phyloP scores from a whole-genome alignment of 768 basidiomycete genomes.

The Amanita pallidorosea region DNA sequence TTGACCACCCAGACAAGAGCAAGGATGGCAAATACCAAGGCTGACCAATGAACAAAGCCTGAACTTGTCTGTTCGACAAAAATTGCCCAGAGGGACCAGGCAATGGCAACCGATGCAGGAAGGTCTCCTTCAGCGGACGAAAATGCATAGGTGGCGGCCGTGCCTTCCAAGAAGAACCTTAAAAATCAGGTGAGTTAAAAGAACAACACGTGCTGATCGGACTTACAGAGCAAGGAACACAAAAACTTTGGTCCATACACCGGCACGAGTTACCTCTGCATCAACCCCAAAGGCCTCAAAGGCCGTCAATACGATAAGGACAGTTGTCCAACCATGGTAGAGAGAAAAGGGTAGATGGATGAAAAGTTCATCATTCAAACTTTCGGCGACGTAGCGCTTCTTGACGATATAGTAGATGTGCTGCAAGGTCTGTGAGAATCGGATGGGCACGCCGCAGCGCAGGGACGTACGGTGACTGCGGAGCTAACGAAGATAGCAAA shows the following conservation, averaged over 20 bases:
- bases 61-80: conserved; percentile 61
- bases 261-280: conserved; percentile 49
- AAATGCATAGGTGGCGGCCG: conserved; percentile 92
- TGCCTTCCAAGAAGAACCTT: conserved; percentile 87
- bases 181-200: conserved; percentile 3
- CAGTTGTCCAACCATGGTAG: conserved; percentile 89
- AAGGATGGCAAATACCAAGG: conserved; percentile 78
- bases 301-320: conserved; percentile 69
- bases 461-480: conserved; percentile 29
- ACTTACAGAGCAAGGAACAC: conserved; percentile 85
- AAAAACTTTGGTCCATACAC: conserved; percentile 89
- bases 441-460: conserved; percentile 14
- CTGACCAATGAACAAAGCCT: conserved; percentile 83
- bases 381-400: conserved; percentile 65
- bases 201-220: conserved; percentile 1
- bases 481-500: conserved; percentile 84
- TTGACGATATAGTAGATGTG: conserved; percentile 95
- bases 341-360: conserved; percentile 95
- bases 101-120: conserved; percentile 83
- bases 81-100: conserved; percentile 91
- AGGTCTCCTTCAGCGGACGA: conserved; percentile 84
- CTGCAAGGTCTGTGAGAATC: conserved; percentile 24
- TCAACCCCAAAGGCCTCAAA: conserved; percentile 89
- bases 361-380: conserved; percentile 69
- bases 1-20: conserved; percentile 80